Evolutionary conservation across 73 alveolate genomes (phyloP), one percentile per base, ranked within the genome.

Genomic region (Paramecium octaurelia): DNA sequence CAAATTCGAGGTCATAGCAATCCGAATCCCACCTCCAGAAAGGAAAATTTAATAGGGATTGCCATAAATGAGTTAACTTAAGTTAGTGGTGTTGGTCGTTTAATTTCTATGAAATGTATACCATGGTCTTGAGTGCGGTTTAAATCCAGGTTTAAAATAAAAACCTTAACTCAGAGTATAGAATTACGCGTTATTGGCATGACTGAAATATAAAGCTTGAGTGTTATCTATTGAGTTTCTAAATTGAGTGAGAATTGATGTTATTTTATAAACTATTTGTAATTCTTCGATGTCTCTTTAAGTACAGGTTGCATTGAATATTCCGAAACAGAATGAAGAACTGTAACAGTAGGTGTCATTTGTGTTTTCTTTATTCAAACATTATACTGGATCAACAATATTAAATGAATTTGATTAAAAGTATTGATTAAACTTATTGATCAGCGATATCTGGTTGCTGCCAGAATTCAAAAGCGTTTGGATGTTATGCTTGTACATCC

Each of bases 51-150:
- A 4, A 27, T 64, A 64, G 3, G 84, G 84, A 64, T 64, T 64
- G 7, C 84, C 84, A 64, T 64, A 64, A 6, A 64, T 34, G 3
- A 64, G 9, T 64, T 64, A 3, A 7, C 16, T 64, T 23, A 64
- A 3, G 24, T 64, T 18, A 3, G 16, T 31, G 42, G 5, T 14
- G 27, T 64, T 64, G n/a, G 14, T 27, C 14, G 46, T 64, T 34
- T 64, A 34, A 64, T 64, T 64, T 27, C 9, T 14, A 27, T 64
- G 84, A 64, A 12, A 31, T 64, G 84, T 31, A 64, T 64, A 64
- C 84, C 84, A 64, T 64, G 84, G 84, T 64, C 84, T 64, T 11
- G 84, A 27, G 29, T 64, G 84, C 7, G 84, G 84, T 34, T 64
- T 64, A 16, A 64, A 64, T 64, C 46, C 84, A 1, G 8, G 14